Evolutionary conservation across 306 rosid genomes (phyloP), one percentile per base, ranked within the genome.

Genomic region (Aeschynomene evenia): DNA sequence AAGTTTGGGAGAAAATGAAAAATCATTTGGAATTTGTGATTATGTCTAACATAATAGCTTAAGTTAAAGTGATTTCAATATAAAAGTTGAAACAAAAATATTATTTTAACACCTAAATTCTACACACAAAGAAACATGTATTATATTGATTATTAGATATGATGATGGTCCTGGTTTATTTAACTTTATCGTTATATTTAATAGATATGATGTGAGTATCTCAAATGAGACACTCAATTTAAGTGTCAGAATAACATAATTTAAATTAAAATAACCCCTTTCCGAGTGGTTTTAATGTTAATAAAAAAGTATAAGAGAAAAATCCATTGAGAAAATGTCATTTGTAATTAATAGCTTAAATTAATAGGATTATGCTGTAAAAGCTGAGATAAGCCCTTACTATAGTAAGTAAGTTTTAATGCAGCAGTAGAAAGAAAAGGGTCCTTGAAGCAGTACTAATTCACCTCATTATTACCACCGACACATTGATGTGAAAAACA

Each of bases 401-500:
- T 34, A n/a, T n/a, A 29, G 29, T 65, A 66, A 48, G 39, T 13
- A 22, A n/a, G 29, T 49, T 51, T 28, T 28, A 28, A 6, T 28
- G 31, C 31, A 34, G 11, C n/a, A n/a, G 56, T 50, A 5, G 8
- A 16, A 5, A 18, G 2, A 49, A 8, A 7, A 18, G 3, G 6
- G 52, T 15, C 21, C 40, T n/a, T n/a, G n/a, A 57, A 31, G 55
- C 4, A 23, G 42, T 9, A 33, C n/a, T n/a, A n/a, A n/a, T 23
- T 37, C 45, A 26, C 21, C 21, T 12, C 14, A 40, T 9, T n/a
- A 14, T 24, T 18, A 73, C 51, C 34, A 59, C 84, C 80, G 77
- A 80, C 81, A 80, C 66, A 13, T 57, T 56, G 57, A 15, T 63
- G 50, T 15, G 75, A 50, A 50, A 65, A 31, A 10, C 74, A 21